phyloP scores from a whole-genome alignment of 192 early-diverging fungal species.

The Phycomyces blakesleeanus region DNA sequence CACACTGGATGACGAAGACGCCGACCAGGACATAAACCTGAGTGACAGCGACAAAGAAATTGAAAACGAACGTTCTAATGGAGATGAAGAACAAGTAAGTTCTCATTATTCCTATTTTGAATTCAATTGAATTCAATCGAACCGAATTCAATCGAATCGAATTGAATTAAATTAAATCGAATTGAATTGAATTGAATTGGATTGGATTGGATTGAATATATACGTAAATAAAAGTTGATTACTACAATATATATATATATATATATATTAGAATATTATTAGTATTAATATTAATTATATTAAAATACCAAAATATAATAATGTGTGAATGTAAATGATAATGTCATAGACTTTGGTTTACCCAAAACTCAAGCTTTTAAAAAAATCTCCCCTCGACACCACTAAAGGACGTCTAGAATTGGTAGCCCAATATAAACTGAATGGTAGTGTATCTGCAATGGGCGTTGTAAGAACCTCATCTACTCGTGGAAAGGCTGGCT shows the following conservation, averaged over 20 bases:
- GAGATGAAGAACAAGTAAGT: conserved; percentile 38
- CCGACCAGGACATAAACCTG: conserved; percentile 5
- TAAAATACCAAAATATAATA: too few species aligned
- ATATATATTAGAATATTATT: too few species aligned
- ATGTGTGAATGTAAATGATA: too few species aligned
- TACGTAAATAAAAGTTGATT: too few species aligned
- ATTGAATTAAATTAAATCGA: too few species aligned
- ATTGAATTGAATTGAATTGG: too few species aligned
- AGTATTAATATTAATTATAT: too few species aligned
- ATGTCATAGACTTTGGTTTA: conserved; percentile 23
- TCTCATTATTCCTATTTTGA: too few species aligned
- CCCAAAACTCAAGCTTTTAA: conserved; percentile 29
- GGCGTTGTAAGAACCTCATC: conserved; percentile 66
- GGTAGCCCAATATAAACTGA: conserved; percentile 57
- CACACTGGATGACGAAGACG: conserved; percentile 19
- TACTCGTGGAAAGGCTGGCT: conserved; percentile 53
- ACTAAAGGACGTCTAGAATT: conserved; percentile 59
- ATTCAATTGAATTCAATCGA: too few species aligned
- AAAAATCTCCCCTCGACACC: conserved; percentile 6
- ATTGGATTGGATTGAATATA: too few species aligned
- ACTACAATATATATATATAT: too few species aligned
- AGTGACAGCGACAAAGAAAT: conserved; percentile 13
- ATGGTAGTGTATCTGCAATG: conserved; percentile 68
- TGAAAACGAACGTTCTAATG: conserved; percentile 9
- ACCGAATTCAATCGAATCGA: too few species aligned